These are phyloP conservation scores for Trichosporon ovoides DNA, from an alignment of 1,284 basidiomycete species.

Conservation along the genomic window DNA sequence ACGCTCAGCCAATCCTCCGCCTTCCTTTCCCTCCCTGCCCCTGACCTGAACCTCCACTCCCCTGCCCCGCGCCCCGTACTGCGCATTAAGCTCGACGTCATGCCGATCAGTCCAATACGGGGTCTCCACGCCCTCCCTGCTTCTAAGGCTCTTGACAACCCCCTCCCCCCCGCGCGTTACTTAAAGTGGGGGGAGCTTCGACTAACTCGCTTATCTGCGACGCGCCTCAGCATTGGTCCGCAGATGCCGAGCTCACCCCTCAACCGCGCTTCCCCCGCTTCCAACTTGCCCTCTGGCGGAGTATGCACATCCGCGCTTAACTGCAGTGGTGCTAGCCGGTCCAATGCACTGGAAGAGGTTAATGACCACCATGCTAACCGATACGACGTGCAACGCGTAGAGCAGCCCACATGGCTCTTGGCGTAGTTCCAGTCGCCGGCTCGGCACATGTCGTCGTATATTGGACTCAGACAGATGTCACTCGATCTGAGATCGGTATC, in stretches of 20 bases:
- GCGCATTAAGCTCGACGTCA: neutral
- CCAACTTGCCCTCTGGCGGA: too few species aligned
- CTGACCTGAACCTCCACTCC: too few species aligned
- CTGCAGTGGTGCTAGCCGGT: neutral
- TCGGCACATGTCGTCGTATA: neutral
- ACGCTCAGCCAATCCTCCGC: neutral
- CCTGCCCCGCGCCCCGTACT: neutral
- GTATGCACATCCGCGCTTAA: too few species aligned
- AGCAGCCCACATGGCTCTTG: too few species aligned
- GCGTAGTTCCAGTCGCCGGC: too few species aligned
- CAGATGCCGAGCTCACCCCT: neutral
- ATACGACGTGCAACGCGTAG: too few species aligned
- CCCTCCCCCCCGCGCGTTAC: neutral
- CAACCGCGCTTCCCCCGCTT: neutral
- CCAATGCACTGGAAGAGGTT: too few species aligned
- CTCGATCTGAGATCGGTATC: neutral
- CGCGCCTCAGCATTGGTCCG: neutral
- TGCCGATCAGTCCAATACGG: slow-evolving; percentile 3
- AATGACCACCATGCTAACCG: too few species aligned
- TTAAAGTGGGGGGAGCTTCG: neutral
- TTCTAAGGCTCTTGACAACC: too few species aligned
- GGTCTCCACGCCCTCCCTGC: neutral
- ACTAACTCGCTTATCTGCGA: slow-evolving; percentile 1
- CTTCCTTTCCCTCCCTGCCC: neutral
- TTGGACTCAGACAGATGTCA: neutral